Base-by-base conservation (phyloP, 306 rosid species). In the Boehmeria nivea region DNA sequence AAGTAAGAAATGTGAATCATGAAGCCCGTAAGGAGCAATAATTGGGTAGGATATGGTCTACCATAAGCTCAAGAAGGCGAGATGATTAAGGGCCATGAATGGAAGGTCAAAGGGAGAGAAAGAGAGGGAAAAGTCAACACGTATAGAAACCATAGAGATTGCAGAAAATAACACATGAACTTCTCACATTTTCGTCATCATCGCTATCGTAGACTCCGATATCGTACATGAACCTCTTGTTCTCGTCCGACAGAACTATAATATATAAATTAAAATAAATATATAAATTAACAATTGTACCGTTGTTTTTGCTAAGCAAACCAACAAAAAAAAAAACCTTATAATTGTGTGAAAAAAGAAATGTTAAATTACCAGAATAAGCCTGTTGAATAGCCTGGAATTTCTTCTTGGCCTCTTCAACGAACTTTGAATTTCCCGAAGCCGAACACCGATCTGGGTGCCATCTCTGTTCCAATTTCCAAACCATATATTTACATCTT, bases 371-470 rank as follows among this genome's bases (percentile, higher is more conserved):
- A 93, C 99, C 99, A 71, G 99, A 87, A 71, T 93, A 93, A 59
- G 99, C 99, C 67, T 85, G 83, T 49, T 85, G 84, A 19, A 87
- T 93, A 10, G 76, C 74, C 73, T 93, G 99, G 28, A 93, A 93
- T 70, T 93, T 87, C 77, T 67, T 81, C 81, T 87, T 93, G 24
- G 99, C 79, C 55, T 93, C 95, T 59, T 93, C 99, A 54, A 75
- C 88, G 54, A 68, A 80, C 78, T 78, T 87, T 8, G 83, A 68
- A 71, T 80, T 84, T 26, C 95, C 91, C 0, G 82, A 51, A 0
- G 94, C 85, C 22, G 94, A 85, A 77, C 89, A 87, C 54, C 99
- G 99, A 87, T 93, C 99, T 22, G 96, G 99, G 66, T 93, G 99
- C 99, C 99, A 93, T 85, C 65, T 87, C 99, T 93, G 70, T 33